These are phyloP conservation scores for Coniochaeta hoffmannii DNA, from an alignment of 2,329 filamentous ascomycete species.

Conservation along the genomic window DNA sequence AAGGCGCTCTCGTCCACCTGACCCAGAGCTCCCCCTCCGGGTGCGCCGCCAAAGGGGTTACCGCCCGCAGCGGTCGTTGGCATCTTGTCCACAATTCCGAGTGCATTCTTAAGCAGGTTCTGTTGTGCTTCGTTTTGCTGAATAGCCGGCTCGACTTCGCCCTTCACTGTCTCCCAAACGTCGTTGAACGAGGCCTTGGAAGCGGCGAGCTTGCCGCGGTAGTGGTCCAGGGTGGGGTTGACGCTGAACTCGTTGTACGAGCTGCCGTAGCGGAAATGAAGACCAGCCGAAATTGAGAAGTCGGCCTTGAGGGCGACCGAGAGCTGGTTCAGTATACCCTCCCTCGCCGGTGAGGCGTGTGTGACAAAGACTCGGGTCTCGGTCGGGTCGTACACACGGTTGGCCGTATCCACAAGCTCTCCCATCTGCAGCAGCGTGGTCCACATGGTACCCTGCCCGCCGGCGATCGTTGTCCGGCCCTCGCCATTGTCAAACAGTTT, in stretches of 20 bases:
- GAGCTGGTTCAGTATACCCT: constrained; percentile 94
- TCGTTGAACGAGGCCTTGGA: constrained; percentile 99
- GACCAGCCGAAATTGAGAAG: constrained; percentile 93
- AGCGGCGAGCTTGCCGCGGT: constrained; percentile 94
- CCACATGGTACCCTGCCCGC: constrained; percentile 99
- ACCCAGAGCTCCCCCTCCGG: constrained; percentile 66
- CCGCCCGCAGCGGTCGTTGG: constrained; percentile 88
- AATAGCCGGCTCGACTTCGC: constrained; percentile 91
- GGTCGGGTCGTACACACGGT: constrained; percentile 95
- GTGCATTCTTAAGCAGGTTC: constrained; percentile 80
- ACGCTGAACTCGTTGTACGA: constrained; percentile 99
- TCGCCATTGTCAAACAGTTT: constrained; percentile 99
- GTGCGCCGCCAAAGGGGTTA: constrained; percentile 89
- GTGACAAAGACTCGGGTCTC: constrained; percentile 96
- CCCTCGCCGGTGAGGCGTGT: constrained; percentile 90
- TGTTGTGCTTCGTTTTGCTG: constrained; percentile 90
- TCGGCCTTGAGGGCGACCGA: constrained; percentile 96
- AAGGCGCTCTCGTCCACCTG: constrained; percentile 98
- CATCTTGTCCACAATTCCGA: constrained; percentile 97
- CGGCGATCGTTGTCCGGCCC: constrained; percentile 93
- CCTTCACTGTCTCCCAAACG: constrained; percentile 97
- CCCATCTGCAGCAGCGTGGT: constrained; percentile 97
- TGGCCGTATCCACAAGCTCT: constrained; percentile 93
- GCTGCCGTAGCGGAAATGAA: constrained; percentile 97
- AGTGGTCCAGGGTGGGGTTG: constrained; percentile 95